A percentile compares a stretch with the other conserved stretches of the same genome.
Conservation (phyloP, 257 asterid genomes). For the Solanum peruvianum region DNA sequence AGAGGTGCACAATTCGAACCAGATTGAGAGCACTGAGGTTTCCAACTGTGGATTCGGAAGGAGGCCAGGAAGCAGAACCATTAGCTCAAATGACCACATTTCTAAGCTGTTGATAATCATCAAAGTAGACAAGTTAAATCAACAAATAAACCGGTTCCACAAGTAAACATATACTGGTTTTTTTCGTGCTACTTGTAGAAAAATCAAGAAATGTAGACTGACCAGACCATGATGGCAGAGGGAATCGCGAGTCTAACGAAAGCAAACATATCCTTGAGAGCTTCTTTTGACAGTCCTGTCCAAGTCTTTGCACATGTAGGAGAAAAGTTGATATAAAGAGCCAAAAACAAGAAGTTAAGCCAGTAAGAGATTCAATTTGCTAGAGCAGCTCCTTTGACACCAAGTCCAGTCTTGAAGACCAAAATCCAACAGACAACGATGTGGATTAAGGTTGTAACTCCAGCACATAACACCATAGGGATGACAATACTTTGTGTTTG, state of each 20-base stretch:
- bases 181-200: background rate
- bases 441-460: slow-evolving; percentile 43
- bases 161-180: no score
- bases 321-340: slow-evolving; percentile 42
- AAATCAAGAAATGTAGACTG: background rate
- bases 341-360: slow-evolving; percentile 36
- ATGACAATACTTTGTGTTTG: slow-evolving; percentile 56
- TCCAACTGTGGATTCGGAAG: slow-evolving; percentile 72
- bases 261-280: slow-evolving; percentile 25
- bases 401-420: slow-evolving; percentile 53
- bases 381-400: slow-evolving; percentile 57
- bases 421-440: slow-evolving; percentile 45
- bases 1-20: slow-evolving; percentile 18
- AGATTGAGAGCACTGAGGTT: slow-evolving; percentile 74
- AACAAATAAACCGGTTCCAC: background rate
- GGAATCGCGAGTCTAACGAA: slow-evolving; percentile 62
- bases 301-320: slow-evolving; percentile 51
- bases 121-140: background rate
- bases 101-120: slow-evolving; percentile 39
- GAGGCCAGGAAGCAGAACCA: slow-evolving; percentile 81
- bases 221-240: slow-evolving; percentile 83
- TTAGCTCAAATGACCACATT: slow-evolving; percentile 81
- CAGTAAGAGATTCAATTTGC: slow-evolving; percentile 59
- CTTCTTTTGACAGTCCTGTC: slow-evolving; percentile 62
- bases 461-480: slow-evolving; percentile 76